These are phyloP conservation scores for Cryptosporidium andersoni DNA, from an alignment of 169 alveolate genomes.

Conservation along the genomic window DNA sequence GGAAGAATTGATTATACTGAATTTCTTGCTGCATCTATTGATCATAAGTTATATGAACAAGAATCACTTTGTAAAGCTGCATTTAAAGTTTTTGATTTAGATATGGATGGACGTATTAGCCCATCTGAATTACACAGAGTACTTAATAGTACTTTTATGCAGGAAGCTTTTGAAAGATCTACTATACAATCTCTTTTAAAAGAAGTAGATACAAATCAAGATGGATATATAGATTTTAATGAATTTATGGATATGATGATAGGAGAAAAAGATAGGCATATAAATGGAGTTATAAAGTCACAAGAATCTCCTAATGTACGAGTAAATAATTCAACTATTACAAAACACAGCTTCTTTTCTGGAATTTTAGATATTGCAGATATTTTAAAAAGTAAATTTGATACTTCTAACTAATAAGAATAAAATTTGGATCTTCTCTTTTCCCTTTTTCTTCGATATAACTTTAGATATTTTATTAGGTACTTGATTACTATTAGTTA, in stretches of 20 bases:
- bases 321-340: background rate
- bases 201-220: conserved; percentile 82
- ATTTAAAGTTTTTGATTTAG: conserved; percentile 90
- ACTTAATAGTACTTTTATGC: conserved; percentile 74
- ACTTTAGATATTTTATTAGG: too few relatives aligned
- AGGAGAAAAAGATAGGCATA: conserved; percentile 31
- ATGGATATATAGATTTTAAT: conserved; percentile 78
- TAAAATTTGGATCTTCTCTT: background rate
- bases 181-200: conserved; percentile 77
- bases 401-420: background rate
- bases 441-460: too few relatives aligned
- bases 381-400: conserved; percentile 31
- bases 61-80: conserved; percentile 88
- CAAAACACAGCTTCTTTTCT: conserved; percentile 34
- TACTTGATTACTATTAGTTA: too few relatives aligned
- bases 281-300: background rate
- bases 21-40: conserved; percentile 92
- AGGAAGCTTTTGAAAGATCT: conserved; percentile 79
- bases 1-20: conserved; percentile 93
- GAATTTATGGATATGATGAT: conserved; percentile 77
- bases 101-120: conserved; percentile 88
- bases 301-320: conserved; percentile 12
- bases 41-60: conserved; percentile 84
- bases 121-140: conserved; percentile 81
- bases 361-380: conserved; percentile 34